A percentile compares a stretch with the other conserved stretches of the same genome.
These are phyloP conservation scores for Saccharomycopsis amapae DNA, from an alignment of 805 yeast species.

Conservation along the genomic window DNA sequence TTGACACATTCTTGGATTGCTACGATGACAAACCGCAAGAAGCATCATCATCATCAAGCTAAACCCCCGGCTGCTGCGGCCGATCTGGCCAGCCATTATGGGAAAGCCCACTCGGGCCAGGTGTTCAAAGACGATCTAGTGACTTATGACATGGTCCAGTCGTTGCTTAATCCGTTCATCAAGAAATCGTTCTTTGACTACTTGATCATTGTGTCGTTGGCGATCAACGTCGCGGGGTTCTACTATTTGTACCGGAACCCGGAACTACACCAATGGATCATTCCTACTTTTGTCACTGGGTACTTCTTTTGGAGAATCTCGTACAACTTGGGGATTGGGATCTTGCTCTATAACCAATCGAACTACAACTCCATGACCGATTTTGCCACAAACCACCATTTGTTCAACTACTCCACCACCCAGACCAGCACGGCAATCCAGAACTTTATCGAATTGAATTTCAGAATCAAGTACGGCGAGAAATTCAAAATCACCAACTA, in stretches of 20 bases:
- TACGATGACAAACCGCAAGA: background rate
- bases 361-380: conserved; percentile 45
- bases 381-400: conserved; percentile 38
- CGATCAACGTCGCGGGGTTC: conserved; percentile 31
- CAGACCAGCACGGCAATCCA: conserved; percentile 29
- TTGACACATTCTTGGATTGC: background rate
- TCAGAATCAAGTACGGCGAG: conserved; percentile 38
- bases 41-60: background rate
- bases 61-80: background rate
- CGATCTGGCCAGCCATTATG: conserved; percentile 26
- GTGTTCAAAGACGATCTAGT: conserved; percentile 39
- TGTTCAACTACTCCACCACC: conserved; percentile 37
- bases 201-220: conserved; percentile 43
- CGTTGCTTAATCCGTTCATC: conserved; percentile 69
- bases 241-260: conserved; percentile 24
- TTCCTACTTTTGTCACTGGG: conserved; percentile 41
- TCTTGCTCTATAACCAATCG: conserved; percentile 58
- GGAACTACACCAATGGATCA: conserved; percentile 21
- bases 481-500: conserved; percentile 32
- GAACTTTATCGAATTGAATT: conserved; percentile 37
- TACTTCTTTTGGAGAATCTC: conserved; percentile 70
- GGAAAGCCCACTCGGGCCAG: conserved; percentile 39
- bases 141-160: conserved; percentile 79
- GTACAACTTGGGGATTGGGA: conserved; percentile 78
- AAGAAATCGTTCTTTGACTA: conserved; percentile 61